These are phyloP conservation scores for Trichoderma harzianum DNA, from an alignment of 2,329 filamentous ascomycete genomes.

Conservation along the genomic window DNA sequence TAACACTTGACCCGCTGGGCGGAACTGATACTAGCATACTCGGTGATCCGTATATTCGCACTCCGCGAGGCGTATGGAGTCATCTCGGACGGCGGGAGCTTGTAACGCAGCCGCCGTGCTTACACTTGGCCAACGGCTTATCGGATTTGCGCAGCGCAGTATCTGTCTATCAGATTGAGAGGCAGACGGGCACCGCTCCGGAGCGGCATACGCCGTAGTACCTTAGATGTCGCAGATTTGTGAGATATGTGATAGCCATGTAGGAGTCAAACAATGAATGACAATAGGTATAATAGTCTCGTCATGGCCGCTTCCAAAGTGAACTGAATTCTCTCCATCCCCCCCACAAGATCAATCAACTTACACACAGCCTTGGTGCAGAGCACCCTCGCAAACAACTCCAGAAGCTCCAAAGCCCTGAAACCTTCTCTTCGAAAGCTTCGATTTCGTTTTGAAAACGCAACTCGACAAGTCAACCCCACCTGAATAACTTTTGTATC, in stretches of 20 bases:
- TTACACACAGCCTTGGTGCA: not conserved
- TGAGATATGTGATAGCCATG: not conserved
- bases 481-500: not conserved
- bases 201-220: not conserved
- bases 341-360: not conserved
- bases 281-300: not conserved
- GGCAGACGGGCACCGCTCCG: not conserved
- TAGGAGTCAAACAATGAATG: not conserved
- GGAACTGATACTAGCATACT: not conserved
- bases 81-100: not conserved
- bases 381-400: constrained; percentile 2
- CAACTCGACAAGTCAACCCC: not conserved
- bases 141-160: not conserved
- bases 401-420: not conserved
- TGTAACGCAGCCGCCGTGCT: not conserved
- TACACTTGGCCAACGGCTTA: not conserved
- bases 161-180: not conserved
- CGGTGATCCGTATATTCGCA: not conserved
- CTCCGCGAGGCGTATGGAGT: not conserved
- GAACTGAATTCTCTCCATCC: not conserved
- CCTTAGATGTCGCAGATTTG: not conserved
- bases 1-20: not conserved
- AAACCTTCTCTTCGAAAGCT: not conserved
- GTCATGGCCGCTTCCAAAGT: not conserved
- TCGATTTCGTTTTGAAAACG: not conserved